Evolutionary conservation across 2,329 filamentous ascomycete species (phyloP).

Genomic region (Penicillium sp.): DNA sequence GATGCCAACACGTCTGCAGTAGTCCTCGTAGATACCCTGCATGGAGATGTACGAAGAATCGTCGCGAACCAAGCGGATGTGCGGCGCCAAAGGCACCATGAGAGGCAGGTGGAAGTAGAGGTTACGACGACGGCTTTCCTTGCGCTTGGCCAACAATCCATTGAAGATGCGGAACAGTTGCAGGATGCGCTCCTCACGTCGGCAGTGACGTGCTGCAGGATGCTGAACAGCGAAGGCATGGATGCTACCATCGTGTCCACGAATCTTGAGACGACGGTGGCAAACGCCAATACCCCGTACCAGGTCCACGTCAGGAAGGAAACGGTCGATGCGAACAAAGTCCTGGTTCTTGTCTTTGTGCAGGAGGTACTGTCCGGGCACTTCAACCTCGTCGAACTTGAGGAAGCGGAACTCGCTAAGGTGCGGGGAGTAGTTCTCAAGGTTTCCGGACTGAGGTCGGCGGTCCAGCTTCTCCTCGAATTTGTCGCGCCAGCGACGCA

Average conservation of each 20-base stretch:
- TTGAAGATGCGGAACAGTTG: constrained; percentile 98
- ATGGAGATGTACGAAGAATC: constrained; percentile 91
- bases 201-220: constrained; percentile 86
- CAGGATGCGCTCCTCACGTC: constrained; percentile 89
- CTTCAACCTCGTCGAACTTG: constrained; percentile 97
- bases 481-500: constrained; percentile 93
- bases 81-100: constrained; percentile 92
- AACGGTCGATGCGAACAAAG: constrained; percentile 95
- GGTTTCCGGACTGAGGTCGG: constrained; percentile 67
- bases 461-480: constrained; percentile 97
- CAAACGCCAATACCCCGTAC: constrained; percentile 89
- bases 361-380: constrained; percentile 93
- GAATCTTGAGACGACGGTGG: constrained; percentile 89
- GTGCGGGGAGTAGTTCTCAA: constrained; percentile 86
- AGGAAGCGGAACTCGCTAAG: constrained; percentile 96
- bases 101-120: constrained; percentile 93
- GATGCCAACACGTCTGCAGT: constrained; percentile 82
- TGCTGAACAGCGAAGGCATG: constrained; percentile 97
- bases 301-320: constrained; percentile 90
- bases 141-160: constrained; percentile 83
- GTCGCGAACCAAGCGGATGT: constrained; percentile 93
- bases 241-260: constrained; percentile 95
- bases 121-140: constrained; percentile 90
- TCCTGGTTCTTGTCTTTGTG: constrained; percentile 99
- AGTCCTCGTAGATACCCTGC: constrained; percentile 94